Percentiles rank a stretch among this genome's conserved stretches.
Evolutionary conservation across 805 yeast genomes (phyloP).

Genomic region (Ogataea wickerhamii): DNA sequence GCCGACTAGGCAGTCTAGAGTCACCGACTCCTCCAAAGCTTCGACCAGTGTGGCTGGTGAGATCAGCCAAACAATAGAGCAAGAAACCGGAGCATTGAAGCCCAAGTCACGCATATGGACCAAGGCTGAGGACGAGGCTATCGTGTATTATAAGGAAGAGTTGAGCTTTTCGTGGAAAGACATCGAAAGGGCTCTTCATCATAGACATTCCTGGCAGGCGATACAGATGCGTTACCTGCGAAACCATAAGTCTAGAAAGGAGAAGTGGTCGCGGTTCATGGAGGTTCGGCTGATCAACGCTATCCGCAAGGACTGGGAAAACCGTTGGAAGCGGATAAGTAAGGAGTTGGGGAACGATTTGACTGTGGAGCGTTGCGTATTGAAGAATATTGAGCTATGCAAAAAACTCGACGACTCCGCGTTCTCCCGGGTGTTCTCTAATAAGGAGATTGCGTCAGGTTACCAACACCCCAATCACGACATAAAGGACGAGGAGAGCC

Average conservation of each 20-base stretch:
- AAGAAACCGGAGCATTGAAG: constrained; percentile 4
- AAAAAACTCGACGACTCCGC: constrained; percentile 28
- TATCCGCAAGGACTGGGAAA: constrained; percentile 38
- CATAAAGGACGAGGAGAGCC: constrained; percentile 31
- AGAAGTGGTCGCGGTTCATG: constrained; percentile 35
- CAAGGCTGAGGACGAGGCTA: constrained; percentile 34
- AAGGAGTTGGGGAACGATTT: constrained; percentile 30
- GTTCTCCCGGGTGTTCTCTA: constrained; percentile 24
- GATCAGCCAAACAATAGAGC: constrained; percentile 4
- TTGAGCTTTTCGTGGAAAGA: constrained; percentile 37
- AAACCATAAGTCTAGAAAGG: constrained; percentile 35
- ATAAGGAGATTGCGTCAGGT: constrained; percentile 26
- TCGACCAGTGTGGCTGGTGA: constrained; percentile 4
- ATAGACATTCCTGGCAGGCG: constrained; percentile 42
- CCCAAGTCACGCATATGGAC: constrained; percentile 30
- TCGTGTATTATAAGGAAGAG: constrained; percentile 36
- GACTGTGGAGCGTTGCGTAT: constrained; percentile 29
- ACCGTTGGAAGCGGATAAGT: constrained; percentile 37
- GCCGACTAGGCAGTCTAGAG: not conserved
- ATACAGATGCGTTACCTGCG: constrained; percentile 46
- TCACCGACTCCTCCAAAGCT: constrained; percentile 5
- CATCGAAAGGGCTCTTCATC: constrained; percentile 31
- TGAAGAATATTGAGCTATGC: constrained; percentile 31
- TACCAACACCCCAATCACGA: constrained; percentile 26
- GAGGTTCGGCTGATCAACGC: constrained; percentile 29